phyloP scores from a whole-genome alignment of 2,329 filamentous ascomycete genomes.

The Thyridium curvatum region DNA sequence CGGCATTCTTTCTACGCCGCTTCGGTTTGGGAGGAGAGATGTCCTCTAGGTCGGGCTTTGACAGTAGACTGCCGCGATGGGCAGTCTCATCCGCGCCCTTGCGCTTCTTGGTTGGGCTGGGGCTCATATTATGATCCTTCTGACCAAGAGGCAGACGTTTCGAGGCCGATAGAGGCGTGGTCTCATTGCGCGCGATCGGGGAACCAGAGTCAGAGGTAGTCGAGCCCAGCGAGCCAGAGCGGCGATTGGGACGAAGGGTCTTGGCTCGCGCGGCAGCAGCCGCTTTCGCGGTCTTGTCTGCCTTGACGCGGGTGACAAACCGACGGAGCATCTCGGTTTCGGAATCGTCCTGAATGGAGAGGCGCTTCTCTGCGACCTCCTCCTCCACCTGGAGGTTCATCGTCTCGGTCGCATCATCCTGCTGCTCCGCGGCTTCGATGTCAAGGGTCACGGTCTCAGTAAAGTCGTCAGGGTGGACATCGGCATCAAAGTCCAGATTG shows the following conservation, averaged over 20 bases:
- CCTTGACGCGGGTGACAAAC: slow-evolving; percentile 25
- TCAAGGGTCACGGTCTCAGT: slow-evolving; percentile 8
- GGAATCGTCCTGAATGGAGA: slow-evolving; percentile 20
- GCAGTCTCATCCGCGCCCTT: slow-evolving; percentile 16
- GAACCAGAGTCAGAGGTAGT: slow-evolving; percentile 20
- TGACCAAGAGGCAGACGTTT: slow-evolving; percentile 22
- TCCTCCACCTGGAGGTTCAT: slow-evolving; percentile 10
- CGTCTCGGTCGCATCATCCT: slow-evolving; percentile 13
- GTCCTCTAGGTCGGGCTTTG: slow-evolving; percentile 17
- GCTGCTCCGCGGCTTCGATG: not conserved
- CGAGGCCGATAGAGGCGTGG: slow-evolving; percentile 1
- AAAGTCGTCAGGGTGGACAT: slow-evolving; percentile 1
- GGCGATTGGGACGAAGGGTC: slow-evolving; percentile 14
- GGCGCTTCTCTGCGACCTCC: slow-evolving; percentile 1
- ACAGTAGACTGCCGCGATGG: slow-evolving; percentile 10
- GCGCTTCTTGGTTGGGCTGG: slow-evolving; percentile 29
- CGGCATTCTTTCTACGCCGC: slow-evolving; percentile 20
- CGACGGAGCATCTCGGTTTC: slow-evolving; percentile 25
- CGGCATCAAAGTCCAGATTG: not conserved
- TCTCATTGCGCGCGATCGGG: slow-evolving; percentile 14
- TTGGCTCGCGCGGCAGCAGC: slow-evolving; percentile 16
- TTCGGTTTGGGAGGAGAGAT: slow-evolving; percentile 17
- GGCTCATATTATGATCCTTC: slow-evolving; percentile 28
- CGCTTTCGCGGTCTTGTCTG: slow-evolving; percentile 24
- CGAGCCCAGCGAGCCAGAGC: slow-evolving; percentile 17